Evolutionary conservation across 371 early-diverging fungal genomes (phyloP).

Genomic region (Fennellomyces sp.): DNA sequence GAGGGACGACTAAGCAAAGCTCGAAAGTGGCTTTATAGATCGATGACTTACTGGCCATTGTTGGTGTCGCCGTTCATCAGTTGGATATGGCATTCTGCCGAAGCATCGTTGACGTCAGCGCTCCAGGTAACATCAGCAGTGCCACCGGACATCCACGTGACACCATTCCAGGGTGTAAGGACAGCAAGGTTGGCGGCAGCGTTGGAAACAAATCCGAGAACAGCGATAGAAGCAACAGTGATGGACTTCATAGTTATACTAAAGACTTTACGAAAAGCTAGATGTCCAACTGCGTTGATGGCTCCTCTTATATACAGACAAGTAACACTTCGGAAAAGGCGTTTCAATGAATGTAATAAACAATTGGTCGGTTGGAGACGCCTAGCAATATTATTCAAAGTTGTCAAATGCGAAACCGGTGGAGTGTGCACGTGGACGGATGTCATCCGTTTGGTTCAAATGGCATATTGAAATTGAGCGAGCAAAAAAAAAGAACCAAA

Average conservation of each 20-base stretch:
- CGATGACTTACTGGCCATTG: slow-evolving; percentile 2
- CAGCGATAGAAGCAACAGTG: not conserved
- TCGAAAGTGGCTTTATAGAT: not conserved
- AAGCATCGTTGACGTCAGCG: not conserved
- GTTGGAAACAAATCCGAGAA: not conserved
- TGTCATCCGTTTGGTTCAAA: too few relatives aligned
- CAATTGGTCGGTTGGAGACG: too few relatives aligned
- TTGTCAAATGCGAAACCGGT: too few relatives aligned
- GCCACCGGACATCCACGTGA: slow-evolving; percentile 1
- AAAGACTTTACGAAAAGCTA: not conserved
- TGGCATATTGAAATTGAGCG: not conserved
- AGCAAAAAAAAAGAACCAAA: not conserved
- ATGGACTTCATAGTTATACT: not conserved
- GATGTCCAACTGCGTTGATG: not conserved
- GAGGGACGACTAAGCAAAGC: not conserved
- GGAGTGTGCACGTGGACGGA: too few relatives aligned
- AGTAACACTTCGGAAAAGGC: slow-evolving; percentile 1
- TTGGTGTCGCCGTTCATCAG: not conserved
- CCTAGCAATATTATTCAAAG: too few relatives aligned
- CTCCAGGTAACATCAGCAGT: not conserved
- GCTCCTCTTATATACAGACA: not conserved
- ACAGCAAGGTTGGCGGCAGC: not conserved
- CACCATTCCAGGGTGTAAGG: not conserved
- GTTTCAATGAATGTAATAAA: not conserved
- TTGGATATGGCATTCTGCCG: not conserved